A percentile compares a stretch with the other conserved stretches of the same genome.
phyloP scores from a whole-genome alignment of 2,329 filamentous ascomycete genomes.

The Penicillium sp. region DNA sequence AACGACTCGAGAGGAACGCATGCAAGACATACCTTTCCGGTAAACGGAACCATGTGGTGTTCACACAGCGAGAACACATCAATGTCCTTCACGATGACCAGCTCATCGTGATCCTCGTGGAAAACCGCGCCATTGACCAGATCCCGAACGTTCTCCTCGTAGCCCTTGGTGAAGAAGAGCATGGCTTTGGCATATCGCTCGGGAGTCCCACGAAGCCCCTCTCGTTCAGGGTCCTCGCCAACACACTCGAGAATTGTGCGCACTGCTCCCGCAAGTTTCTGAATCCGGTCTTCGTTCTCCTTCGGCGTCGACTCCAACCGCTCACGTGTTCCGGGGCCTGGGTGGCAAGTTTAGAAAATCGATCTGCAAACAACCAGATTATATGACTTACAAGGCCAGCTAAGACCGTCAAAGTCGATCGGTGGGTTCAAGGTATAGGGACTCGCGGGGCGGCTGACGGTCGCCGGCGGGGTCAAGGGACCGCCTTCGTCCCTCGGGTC shows the following conservation, averaged over 20 bases:
- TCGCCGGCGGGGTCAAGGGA: conserved; percentile 52
- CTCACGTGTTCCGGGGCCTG: conserved; percentile 48
- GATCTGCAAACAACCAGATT: neutral
- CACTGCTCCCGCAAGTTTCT: conserved; percentile 63
- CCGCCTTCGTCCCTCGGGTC: conserved; percentile 53
- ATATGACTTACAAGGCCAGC: conserved; percentile 50
- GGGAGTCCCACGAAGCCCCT: conserved; percentile 66
- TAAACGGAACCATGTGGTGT: conserved; percentile 95
- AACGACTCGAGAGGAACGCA: neutral
- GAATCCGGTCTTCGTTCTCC: conserved; percentile 56
- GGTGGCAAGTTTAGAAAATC: conserved; percentile 11
- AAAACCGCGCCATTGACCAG: conserved; percentile 94
- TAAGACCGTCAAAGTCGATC: conserved; percentile 53
- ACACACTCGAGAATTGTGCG: conserved; percentile 64
- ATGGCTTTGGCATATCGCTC: conserved; percentile 91
- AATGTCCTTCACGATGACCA: conserved; percentile 98
- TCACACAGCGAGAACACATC: conserved; percentile 94
- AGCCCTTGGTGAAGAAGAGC: conserved; percentile 94
- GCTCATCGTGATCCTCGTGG: conserved; percentile 92
- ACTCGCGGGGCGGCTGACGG: conserved; percentile 50
- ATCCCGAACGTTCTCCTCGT: conserved; percentile 88
- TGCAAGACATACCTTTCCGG: conserved; percentile 69
- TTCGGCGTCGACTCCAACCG: conserved; percentile 58
- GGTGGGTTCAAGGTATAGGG: conserved; percentile 51
- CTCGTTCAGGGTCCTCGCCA: conserved; percentile 63